Base-by-base conservation (phyloP, 345 rosid species). In the Mercurialis annua region DNA sequence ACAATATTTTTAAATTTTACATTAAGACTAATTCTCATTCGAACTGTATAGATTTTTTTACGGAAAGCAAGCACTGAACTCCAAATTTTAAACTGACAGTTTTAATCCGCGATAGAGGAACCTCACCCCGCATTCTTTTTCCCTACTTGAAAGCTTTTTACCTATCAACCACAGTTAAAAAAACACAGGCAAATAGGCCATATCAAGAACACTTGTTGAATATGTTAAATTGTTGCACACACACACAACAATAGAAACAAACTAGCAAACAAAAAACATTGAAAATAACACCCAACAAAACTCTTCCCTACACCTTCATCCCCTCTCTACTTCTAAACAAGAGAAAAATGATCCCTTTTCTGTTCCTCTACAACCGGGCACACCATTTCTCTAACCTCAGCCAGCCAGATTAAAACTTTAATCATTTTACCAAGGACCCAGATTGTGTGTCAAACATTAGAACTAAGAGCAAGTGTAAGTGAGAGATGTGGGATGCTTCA, bases 401-500 rank as follows among this genome's bases (percentile, higher is more conserved):
- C 83, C 50, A 10, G 6, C 0, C 0, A 10, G 42, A 23, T 69
- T 0, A 20, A 40, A 62, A 62, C 73, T 57, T 61, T 55, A 64
- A 78, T 40, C 70, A 31, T 47, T 58, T 12, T 50, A 65, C 44
- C 68, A 56, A 49, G 63, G 36, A 31, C 34, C 46, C 73, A 46
- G 62, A 38, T 31, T 59, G 60, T 11, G 66, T 59, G 60, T 11
- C 63, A 63, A n/a, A 46, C 65, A 36, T 66, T 52, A 18, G 31
- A 20, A 24, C 53, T 44, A 70, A 65, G 67, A 51, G 70, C 33
- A 54, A 6, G 65, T 40, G n/a, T 43, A 26, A 47, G 57, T 77
- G 86, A 85, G 97, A 82, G 80, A 92, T 86, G 95, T 84, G 83
- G 92, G 83, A 90, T 92, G 97, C 90, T 89, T 74, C 89, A 73